Conservation (phyloP, 495 filamentous ascomycete genomes). For the Immersiella caudata region DNA sequence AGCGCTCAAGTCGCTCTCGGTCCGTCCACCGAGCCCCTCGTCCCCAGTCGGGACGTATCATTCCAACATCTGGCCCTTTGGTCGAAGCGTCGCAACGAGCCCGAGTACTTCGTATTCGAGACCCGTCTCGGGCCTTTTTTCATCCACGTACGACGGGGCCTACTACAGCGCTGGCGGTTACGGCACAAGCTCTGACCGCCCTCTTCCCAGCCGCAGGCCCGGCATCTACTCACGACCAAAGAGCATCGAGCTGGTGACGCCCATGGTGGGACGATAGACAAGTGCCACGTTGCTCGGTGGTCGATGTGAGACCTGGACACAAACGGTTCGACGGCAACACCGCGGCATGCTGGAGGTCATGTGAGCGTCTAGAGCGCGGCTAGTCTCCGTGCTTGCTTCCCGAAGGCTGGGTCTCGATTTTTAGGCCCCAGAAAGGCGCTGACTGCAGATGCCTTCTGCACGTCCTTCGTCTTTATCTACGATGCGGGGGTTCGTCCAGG, state of each 20-base stretch:
- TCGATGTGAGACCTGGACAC: not conserved
- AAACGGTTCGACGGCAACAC: not conserved
- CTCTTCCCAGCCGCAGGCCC: slow-evolving; percentile 48
- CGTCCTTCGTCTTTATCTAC: slow-evolving; percentile 8
- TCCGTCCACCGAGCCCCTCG: slow-evolving; percentile 51
- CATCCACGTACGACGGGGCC: slow-evolving; percentile 51
- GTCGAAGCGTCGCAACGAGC: slow-evolving; percentile 47
- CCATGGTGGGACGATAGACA: slow-evolving; percentile 48
- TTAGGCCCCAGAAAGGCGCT: not conserved
- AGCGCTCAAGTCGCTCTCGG: slow-evolving; percentile 49
- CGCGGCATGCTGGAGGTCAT: not conserved
- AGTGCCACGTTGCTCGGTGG: not conserved
- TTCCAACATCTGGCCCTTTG: slow-evolving; percentile 48
- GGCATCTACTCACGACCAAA: slow-evolving; percentile 52
- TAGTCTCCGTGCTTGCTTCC: not conserved
- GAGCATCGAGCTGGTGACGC: slow-evolving; percentile 55
- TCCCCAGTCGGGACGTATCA: slow-evolving; percentile 42
- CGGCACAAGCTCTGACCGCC: slow-evolving; percentile 44
- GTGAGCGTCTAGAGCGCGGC: slow-evolving; percentile 2
- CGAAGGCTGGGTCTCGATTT: not conserved
- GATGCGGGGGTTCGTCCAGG: slow-evolving; percentile 6
- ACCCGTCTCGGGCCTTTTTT: slow-evolving; percentile 39
- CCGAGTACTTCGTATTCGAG: slow-evolving; percentile 51
- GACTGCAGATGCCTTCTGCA: not conserved
- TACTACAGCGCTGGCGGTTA: slow-evolving; percentile 38